Conservation (phyloP, 345 rosid species). For the Salix udensis region DNA sequence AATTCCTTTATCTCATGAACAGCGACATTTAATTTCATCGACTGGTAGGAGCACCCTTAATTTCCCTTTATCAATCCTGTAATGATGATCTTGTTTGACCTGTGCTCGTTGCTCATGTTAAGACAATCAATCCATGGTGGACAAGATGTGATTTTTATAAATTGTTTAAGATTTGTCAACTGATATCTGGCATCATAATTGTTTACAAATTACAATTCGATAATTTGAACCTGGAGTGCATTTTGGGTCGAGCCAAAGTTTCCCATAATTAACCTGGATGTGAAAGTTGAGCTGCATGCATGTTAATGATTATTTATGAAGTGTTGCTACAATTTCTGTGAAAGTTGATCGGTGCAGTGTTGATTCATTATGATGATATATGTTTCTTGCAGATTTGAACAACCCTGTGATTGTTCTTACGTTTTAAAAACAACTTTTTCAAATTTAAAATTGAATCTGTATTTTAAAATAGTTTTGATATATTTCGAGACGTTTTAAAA, state of each 20-base stretch:
- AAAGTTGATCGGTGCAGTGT: neutral
- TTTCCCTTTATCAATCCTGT: neutral
- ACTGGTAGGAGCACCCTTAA: neutral
- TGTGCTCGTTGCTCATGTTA: neutral
- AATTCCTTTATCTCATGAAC: too few relatives aligned
- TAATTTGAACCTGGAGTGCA: neutral
- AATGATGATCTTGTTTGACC: slow-evolving; percentile 14
- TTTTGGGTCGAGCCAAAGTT: neutral
- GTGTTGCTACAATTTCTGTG: neutral
- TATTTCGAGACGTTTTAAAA: too few relatives aligned
- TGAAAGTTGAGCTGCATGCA: neutral
- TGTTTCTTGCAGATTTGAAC: neutral
- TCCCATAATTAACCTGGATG: neutral
- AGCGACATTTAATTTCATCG: neutral
- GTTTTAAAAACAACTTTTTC: too few relatives aligned
- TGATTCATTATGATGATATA: neutral
- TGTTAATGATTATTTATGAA: neutral
- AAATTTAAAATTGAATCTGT: too few relatives aligned
- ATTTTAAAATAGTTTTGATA: too few relatives aligned
- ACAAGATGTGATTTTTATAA: slow-evolving; percentile 1
- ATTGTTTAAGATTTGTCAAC: neutral
- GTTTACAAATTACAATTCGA: too few relatives aligned
- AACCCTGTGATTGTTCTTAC: too few relatives aligned
- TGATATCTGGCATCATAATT: neutral
- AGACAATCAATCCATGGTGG: neutral